Conservation (phyloP, 257 asterid genomes). For the Schizonepeta tenuifolia region DNA sequence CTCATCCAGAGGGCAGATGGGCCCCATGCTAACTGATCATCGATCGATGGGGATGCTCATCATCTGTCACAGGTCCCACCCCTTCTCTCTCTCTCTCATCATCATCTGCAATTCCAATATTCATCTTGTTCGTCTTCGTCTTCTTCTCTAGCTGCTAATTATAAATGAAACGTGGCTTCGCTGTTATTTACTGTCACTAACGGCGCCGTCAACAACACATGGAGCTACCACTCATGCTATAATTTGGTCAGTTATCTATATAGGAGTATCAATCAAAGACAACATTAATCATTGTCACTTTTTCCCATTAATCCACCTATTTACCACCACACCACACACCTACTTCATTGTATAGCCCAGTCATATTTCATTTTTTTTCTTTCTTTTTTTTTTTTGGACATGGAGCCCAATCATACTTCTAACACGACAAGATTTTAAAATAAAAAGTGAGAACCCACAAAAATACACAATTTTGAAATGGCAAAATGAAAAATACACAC, state of each 20-base stretch:
- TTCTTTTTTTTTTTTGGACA: too few species aligned
- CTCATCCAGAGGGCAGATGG: slow-evolving; percentile 47
- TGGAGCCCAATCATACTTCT: too few species aligned
- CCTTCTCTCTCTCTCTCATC: not conserved
- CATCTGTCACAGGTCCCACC: slow-evolving; percentile 40
- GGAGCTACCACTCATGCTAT: not conserved
- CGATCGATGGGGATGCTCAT: slow-evolving; percentile 31
- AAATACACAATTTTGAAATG: too few species aligned
- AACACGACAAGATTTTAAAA: too few species aligned
- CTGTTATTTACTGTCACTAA: slow-evolving; percentile 25
- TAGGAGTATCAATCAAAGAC: not conserved
- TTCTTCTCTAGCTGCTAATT: too few species aligned
- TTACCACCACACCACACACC: not conserved
- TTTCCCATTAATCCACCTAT: too few species aligned
- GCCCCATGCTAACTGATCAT: not conserved
- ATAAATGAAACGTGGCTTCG: slow-evolving; percentile 39
- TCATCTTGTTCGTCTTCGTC: not conserved
- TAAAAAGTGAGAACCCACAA: too few species aligned
- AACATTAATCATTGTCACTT: slow-evolving; percentile 13
- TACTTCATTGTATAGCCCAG: too few species aligned
- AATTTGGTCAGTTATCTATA: not conserved
- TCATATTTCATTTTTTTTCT: too few species aligned
- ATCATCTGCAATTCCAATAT: not conserved
- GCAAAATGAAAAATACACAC: too few species aligned
- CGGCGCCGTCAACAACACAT: slow-evolving; percentile 13